Conservation (phyloP, 2,329 filamentous ascomycete species). For the Periglandula ipomoeae region DNA sequence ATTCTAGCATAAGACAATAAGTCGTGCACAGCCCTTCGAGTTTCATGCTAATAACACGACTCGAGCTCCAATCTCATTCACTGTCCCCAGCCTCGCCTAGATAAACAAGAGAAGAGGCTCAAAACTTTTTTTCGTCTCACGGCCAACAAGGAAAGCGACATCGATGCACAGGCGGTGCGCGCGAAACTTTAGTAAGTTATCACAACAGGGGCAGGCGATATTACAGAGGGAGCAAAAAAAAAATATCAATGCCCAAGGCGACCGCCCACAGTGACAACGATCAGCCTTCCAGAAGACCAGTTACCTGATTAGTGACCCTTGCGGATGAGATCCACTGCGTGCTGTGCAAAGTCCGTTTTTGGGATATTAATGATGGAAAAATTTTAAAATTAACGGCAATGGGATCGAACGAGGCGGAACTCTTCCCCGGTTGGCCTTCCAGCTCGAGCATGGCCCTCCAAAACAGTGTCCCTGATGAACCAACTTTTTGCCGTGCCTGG, state of each 20-base stretch:
- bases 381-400: conserved; percentile 22
- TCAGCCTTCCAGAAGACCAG: conserved; percentile 14
- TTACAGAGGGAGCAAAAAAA: background rate
- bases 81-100: no score
- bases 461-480: background rate
- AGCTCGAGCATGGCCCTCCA: no score
- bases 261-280: conserved; percentile 11
- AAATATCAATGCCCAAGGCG: no score
- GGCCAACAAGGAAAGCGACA: no score
- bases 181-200: no score
- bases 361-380: conserved; percentile 14
- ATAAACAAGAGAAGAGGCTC: no score
- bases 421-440: conserved; percentile 17
- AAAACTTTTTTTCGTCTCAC: no score
- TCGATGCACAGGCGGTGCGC: no score
- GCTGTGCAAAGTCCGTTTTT: background rate
- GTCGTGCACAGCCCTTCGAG: no score
- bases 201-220: background rate
- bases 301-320: conserved; percentile 14
- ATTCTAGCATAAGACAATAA: no score
- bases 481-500: background rate
- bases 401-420: conserved; percentile 18
- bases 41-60: background rate
- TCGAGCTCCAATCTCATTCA: no score
- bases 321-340: background rate